Percentiles rank a stretch among this genome's conserved stretches.
Evolutionary conservation across 2,329 filamentous ascomycete species (phyloP).

Genomic region (Acrocalymma vagum): DNA sequence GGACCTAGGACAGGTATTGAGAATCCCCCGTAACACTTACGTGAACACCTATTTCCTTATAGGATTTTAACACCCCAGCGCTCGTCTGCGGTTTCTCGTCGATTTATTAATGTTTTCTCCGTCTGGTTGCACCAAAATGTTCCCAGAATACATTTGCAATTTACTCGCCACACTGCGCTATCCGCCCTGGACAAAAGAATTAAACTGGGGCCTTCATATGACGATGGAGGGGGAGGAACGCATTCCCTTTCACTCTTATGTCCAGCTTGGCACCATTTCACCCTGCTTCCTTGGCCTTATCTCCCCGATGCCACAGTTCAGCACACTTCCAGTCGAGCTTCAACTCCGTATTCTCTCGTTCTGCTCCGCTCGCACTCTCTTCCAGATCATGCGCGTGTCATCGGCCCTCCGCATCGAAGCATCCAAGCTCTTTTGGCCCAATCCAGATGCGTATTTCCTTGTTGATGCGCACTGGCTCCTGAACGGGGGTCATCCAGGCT

Average conservation of each 20-base stretch:
- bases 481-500: conserved; percentile 16
- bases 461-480: conserved; percentile 15
- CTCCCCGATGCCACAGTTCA: conserved; percentile 11
- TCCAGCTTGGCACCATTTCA: no score
- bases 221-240: conserved; percentile 12
- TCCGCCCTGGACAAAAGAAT: conserved; percentile 12
- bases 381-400: conserved; percentile 21
- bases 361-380: conserved; percentile 21
- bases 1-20: no score
- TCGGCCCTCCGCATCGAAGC: conserved; percentile 23
- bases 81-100: no score
- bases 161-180: conserved; percentile 12
- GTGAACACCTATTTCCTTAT: no score
- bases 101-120: no score
- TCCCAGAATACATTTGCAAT: no score
- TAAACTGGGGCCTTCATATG: conserved; percentile 13
- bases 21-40: no score
- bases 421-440: conserved; percentile 23
- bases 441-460: conserved; percentile 15
- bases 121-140: no score
- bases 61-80: no score
- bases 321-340: conserved; percentile 19
- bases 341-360: conserved; percentile 18
- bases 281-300: no score
- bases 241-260: conserved; percentile 13